phyloP scores from a whole-genome alignment of 192 early-diverging fungal species.

The Paraglomus occultum region DNA sequence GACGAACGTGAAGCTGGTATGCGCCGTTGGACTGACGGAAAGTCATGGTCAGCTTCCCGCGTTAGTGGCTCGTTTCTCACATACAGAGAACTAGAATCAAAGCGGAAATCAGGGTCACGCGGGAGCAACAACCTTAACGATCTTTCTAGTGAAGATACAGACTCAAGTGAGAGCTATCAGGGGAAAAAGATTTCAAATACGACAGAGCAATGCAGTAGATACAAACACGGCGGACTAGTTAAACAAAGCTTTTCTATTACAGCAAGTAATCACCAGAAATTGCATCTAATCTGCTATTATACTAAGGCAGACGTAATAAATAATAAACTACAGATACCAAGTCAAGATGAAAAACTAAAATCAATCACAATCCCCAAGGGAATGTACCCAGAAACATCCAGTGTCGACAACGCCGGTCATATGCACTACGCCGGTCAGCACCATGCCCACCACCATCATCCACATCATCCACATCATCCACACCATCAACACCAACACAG shows the following conservation, averaged over 20 bases:
- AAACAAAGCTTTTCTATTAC: constrained; percentile 89
- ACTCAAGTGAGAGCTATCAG: constrained; percentile 30
- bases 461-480: constrained; percentile 11
- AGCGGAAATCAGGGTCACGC: constrained; percentile 50
- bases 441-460: constrained; percentile 5
- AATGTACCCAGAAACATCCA: constrained; percentile 78
- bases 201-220: constrained; percentile 42
- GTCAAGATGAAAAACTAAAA: constrained; percentile 60
- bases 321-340: constrained; percentile 67
- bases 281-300: constrained; percentile 91
- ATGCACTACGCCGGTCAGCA: constrained; percentile 8
- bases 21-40: constrained; percentile 91
- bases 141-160: constrained; percentile 34
- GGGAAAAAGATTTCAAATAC: constrained; percentile 23
- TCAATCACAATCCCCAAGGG: constrained; percentile 71
- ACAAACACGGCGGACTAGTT: constrained; percentile 78
- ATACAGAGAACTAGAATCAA: constrained; percentile 80
- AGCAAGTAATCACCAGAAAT: constrained; percentile 72
- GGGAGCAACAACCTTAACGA: constrained; percentile 29
- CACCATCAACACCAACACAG: constrained; percentile 20
- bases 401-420: constrained; percentile 4
- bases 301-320: constrained; percentile 73
- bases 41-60: constrained; percentile 84
- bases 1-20: constrained; percentile 90
- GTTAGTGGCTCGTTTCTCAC: constrained; percentile 88